Evolutionary conservation across 192 early-diverging fungal species (phyloP).

Genomic region (Rhizophlyctis rosea): DNA sequence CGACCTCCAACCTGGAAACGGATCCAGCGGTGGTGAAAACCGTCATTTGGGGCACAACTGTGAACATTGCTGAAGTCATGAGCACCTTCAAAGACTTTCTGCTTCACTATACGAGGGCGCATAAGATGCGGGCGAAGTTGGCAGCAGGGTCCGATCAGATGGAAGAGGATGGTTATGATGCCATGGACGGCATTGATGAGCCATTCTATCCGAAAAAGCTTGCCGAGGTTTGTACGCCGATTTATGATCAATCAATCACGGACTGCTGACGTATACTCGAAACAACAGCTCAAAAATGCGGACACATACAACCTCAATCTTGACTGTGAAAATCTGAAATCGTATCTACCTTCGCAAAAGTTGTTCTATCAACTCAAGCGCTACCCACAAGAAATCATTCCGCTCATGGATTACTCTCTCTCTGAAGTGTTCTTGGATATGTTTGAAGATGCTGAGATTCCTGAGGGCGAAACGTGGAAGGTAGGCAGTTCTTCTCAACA

Average conservation of each 20-base stretch:
- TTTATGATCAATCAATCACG: no score
- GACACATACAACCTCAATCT: slow-evolving; percentile 78
- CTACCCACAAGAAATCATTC: slow-evolving; percentile 95
- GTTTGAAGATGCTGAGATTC: slow-evolving; percentile 62
- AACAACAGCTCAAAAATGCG: slow-evolving; percentile 61
- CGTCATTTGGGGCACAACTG: slow-evolving; percentile 90
- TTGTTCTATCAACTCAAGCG: slow-evolving; percentile 85
- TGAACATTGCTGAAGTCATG: slow-evolving; percentile 84
- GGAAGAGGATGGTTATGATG: slow-evolving; percentile 31
- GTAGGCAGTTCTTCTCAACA: slow-evolving; percentile 9
- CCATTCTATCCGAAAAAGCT: slow-evolving; percentile 68
- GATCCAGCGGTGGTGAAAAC: slow-evolving; percentile 15
- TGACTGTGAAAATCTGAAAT: slow-evolving; percentile 79
- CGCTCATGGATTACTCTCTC: slow-evolving; percentile 86
- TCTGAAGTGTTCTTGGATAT: slow-evolving; percentile 67
- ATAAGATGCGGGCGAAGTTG: slow-evolving; percentile 1
- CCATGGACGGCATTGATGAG: slow-evolving; percentile 43
- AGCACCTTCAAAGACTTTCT: slow-evolving; percentile 78
- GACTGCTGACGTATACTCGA: background rate
- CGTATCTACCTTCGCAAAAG: slow-evolving; percentile 61
- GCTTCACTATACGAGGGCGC: slow-evolving; percentile 57
- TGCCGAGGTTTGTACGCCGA: background rate
- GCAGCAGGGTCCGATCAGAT: slow-evolving; percentile 46
- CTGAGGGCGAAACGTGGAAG: slow-evolving; percentile 59
- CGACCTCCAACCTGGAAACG: background rate